Evolutionary conservation across 176 grass and related monocot species (phyloP).

Genomic region (Calamus simplicifolius): DNA sequence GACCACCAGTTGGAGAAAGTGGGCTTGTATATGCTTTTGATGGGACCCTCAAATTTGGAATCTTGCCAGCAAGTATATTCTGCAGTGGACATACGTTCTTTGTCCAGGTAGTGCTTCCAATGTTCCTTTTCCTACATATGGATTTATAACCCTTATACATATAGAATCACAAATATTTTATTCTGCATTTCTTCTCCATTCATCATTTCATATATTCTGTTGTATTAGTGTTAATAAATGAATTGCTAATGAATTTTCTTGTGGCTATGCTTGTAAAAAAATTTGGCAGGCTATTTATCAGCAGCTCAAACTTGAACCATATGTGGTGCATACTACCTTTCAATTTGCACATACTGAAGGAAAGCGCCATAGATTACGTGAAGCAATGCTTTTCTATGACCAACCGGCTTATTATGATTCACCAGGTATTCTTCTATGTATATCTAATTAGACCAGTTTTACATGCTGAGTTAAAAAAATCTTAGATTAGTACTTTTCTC

Average conservation of each 20-base stretch:
- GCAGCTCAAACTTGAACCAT: slow-evolving; percentile 85
- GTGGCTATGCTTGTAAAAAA: slow-evolving; percentile 4
- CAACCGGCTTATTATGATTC: slow-evolving; percentile 81
- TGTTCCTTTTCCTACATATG: not conserved
- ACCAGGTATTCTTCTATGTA: slow-evolving; percentile 34
- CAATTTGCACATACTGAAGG: slow-evolving; percentile 92
- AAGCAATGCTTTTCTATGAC: slow-evolving; percentile 90
- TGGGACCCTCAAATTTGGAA: slow-evolving; percentile 82
- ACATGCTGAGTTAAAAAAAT: too few relatives aligned
- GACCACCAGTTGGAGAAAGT: slow-evolving; percentile 49
- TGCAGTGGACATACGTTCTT: slow-evolving; percentile 97
- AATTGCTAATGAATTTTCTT: too few relatives aligned
- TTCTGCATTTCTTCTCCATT: too few relatives aligned
- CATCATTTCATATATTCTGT: too few relatives aligned
- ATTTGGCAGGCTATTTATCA: slow-evolving; percentile 56
- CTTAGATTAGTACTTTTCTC: too few relatives aligned
- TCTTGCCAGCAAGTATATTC: slow-evolving; percentile 96
- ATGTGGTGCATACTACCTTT: slow-evolving; percentile 95
- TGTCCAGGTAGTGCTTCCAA: slow-evolving; percentile 54
- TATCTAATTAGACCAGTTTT: too few relatives aligned
- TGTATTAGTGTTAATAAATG: too few relatives aligned
- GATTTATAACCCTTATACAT: too few relatives aligned
- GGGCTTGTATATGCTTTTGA: slow-evolving; percentile 86
- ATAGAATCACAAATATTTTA: too few relatives aligned
- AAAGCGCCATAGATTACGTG: slow-evolving; percentile 89